Evolutionary conservation across 345 rosid species (phyloP).

Genomic region (Salix caprea): DNA sequence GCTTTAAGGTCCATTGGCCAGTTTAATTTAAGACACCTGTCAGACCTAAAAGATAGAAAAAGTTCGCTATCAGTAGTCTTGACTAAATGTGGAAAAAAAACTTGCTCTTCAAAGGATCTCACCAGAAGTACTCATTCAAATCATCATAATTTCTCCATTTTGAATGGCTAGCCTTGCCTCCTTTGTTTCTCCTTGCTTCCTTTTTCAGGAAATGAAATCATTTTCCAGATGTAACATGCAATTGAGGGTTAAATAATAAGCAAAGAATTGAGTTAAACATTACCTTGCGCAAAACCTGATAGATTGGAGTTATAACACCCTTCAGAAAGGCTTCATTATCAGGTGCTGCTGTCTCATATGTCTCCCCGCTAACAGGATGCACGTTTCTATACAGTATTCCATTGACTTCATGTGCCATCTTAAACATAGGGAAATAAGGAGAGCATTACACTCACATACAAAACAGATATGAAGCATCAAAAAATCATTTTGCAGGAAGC

Average conservation of each 20-base stretch:
- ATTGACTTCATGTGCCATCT: conserved; percentile 80
- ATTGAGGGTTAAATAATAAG: neutral
- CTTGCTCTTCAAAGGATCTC: conserved; percentile 23
- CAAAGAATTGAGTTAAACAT: conserved; percentile 6
- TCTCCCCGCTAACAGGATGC: conserved; percentile 52
- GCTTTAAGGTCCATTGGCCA: conserved; percentile 71
- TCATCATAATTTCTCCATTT: conserved; percentile 99
- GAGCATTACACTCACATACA: conserved; percentile 16
- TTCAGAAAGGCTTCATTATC: conserved; percentile 81
- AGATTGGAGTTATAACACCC: conserved; percentile 74
- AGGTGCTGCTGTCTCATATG: conserved; percentile 38
- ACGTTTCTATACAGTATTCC: conserved; percentile 52
- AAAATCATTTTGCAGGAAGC: neutral
- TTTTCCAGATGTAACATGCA: conserved; percentile 4
- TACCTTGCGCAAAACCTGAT: conserved; percentile 70
- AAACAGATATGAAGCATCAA: neutral
- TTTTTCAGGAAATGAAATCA: conserved; percentile 34
- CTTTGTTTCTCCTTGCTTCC: conserved; percentile 81
- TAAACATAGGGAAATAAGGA: conserved; percentile 20
- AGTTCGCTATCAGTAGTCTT: conserved; percentile 5
- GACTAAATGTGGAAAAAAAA: conserved; percentile 11
- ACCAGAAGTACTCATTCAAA: conserved; percentile 97
- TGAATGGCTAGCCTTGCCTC: conserved; percentile 91
- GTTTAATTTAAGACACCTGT: conserved; percentile 52
- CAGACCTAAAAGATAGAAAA: conserved; percentile 50